These are phyloP conservation scores for Dichotomocladium elegans DNA, from an alignment of 371 early-diverging fungal species.

Conservation along the genomic window DNA sequence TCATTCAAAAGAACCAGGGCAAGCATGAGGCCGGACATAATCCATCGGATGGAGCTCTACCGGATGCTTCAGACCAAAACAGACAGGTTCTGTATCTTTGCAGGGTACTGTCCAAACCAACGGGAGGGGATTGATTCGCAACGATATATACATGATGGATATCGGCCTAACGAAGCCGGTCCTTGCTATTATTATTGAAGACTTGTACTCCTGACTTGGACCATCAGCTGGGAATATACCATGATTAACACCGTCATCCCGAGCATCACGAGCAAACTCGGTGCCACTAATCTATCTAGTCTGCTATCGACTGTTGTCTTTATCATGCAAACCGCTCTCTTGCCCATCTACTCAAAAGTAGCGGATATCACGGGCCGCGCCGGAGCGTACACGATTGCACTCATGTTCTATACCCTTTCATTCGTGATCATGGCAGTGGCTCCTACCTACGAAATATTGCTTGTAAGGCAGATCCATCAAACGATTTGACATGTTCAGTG, in stretches of 20 bases:
- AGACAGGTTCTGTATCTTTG: too few relatives aligned
- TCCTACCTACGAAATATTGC: constrained; percentile 8
- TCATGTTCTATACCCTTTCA: constrained; percentile 12
- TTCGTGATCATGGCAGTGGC: constrained; percentile 16
- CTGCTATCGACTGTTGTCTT: constrained; percentile 6
- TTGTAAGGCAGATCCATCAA: constrained; percentile 12
- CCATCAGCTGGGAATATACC: constrained; percentile 12
- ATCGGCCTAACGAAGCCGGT: too few relatives aligned
- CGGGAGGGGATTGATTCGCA: too few relatives aligned
- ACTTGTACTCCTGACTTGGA: too few relatives aligned
- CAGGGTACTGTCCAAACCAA: too few relatives aligned
- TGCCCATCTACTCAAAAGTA: constrained; percentile 24
- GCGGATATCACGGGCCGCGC: constrained; percentile 24
- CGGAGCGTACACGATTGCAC: constrained; percentile 6
- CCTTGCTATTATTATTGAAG: too few relatives aligned
- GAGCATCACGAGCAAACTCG: constrained; percentile 2
- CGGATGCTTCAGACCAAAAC: too few relatives aligned
- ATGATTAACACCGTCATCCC: constrained; percentile 5
- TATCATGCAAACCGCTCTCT: constrained; percentile 16
- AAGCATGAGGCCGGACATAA: too few relatives aligned
- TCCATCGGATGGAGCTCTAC: too few relatives aligned
- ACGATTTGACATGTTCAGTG: not conserved
- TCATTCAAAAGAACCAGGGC: too few relatives aligned
- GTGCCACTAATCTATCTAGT: constrained; percentile 7
- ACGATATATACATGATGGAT: too few relatives aligned